These are phyloP conservation scores for Trichoderma simmonsii DNA, from an alignment of 2,329 filamentous ascomycete genomes.

Conservation along the genomic window DNA sequence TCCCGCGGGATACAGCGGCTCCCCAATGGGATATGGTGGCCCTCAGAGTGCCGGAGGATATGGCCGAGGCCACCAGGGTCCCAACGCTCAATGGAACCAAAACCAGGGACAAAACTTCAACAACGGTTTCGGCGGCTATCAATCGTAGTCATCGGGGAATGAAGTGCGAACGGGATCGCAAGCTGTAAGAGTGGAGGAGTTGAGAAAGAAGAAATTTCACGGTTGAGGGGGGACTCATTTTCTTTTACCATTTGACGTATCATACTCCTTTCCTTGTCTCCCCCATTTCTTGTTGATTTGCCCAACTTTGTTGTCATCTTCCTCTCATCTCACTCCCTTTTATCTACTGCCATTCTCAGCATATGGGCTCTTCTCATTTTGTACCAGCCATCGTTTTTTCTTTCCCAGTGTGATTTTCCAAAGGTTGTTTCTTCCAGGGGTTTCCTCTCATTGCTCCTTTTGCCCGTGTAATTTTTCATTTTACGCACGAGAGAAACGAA, in stretches of 20 bases:
- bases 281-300: slow-evolving; percentile 20
- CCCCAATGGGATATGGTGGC: slow-evolving; percentile 68
- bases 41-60: slow-evolving; percentile 79
- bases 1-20: slow-evolving; percentile 60
- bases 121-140: slow-evolving; percentile 62
- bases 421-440: slow-evolving; percentile 23
- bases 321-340: slow-evolving; percentile 6
- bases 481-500: slow-evolving; percentile 22
- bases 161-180: slow-evolving; percentile 23
- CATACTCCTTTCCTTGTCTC: slow-evolving; percentile 22
- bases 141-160: slow-evolving; percentile 42
- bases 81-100: slow-evolving; percentile 55
- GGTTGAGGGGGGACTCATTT: slow-evolving; percentile 4
- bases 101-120: slow-evolving; percentile 54
- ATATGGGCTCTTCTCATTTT: slow-evolving; percentile 23
- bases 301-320: slow-evolving; percentile 10
- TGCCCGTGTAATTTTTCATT: slow-evolving; percentile 28
- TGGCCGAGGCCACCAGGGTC: slow-evolving; percentile 67
- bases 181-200: slow-evolving; percentile 21
- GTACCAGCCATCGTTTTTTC: slow-evolving; percentile 21
- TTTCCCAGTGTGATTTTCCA: slow-evolving; percentile 23
- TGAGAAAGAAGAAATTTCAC: slow-evolving; percentile 19
- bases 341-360: slow-evolving; percentile 22
- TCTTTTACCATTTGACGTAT: slow-evolving; percentile 21
- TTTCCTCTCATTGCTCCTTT: slow-evolving; percentile 29